Conservation (phyloP, 2,329 filamentous ascomycete genomes). For the Mycogone perniciosa region DNA sequence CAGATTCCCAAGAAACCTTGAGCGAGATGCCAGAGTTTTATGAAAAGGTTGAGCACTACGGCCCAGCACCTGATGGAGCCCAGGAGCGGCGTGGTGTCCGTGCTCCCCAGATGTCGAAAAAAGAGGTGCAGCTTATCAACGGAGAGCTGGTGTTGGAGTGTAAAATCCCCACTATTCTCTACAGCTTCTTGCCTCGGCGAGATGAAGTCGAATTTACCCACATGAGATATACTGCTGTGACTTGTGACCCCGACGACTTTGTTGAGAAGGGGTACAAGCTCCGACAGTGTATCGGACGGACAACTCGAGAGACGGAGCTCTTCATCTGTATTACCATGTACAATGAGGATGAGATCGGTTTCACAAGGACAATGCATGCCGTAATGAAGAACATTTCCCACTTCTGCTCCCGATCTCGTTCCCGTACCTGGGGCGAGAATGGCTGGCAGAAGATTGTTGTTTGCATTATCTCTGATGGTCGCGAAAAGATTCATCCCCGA, state of each 20-base stretch:
- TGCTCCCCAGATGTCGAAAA: slow-evolving; percentile 80
- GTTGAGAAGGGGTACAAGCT: slow-evolving; percentile 83
- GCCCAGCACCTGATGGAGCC: slow-evolving; percentile 76
- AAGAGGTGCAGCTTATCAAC: slow-evolving; percentile 94
- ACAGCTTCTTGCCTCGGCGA: slow-evolving; percentile 89
- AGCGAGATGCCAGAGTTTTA: slow-evolving; percentile 38
- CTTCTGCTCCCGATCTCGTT: slow-evolving; percentile 88
- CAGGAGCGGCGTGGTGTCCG: slow-evolving; percentile 84
- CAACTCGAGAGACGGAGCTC: slow-evolving; percentile 82
- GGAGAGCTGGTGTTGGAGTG: slow-evolving; percentile 96
- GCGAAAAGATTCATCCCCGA: slow-evolving; percentile 81
- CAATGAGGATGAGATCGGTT: slow-evolving; percentile 95
- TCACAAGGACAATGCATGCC: slow-evolving; percentile 96
- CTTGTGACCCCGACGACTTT: slow-evolving; percentile 93
- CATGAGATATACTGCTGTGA: slow-evolving; percentile 98
- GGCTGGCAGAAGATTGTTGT: slow-evolving; percentile 99
- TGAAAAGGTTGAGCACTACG: slow-evolving; percentile 72
- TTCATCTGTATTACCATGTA: slow-evolving; percentile 99
- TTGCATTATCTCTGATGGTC: slow-evolving; percentile 90
- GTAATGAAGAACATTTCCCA: slow-evolving; percentile 98
- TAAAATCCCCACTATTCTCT: slow-evolving; percentile 97
- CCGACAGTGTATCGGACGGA: slow-evolving; percentile 81
- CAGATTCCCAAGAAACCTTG: slow-evolving; percentile 47
- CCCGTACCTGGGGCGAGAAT: slow-evolving; percentile 90
- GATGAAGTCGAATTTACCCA: slow-evolving; percentile 97